phyloP scores from a whole-genome alignment of 208 protist species.

The Wallacemonas sp. region DNA sequence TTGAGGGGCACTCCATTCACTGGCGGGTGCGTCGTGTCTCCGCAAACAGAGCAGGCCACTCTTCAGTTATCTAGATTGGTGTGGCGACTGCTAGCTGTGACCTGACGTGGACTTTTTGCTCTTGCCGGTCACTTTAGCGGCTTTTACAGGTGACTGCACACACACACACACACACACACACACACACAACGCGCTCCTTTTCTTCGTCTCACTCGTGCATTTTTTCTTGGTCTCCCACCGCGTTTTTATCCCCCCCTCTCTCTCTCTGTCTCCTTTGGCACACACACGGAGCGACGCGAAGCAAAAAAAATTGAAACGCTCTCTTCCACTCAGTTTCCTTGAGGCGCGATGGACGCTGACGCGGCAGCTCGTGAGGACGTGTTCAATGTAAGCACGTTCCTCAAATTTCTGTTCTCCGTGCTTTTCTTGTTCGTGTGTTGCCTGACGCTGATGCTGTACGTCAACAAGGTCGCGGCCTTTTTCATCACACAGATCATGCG shows the following conservation, averaged over 20 bases:
- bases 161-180: background rate
- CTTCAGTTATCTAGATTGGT: too few species aligned
- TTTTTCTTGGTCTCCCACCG: slow-evolving; percentile 11
- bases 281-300: too few species aligned
- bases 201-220: background rate
- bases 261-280: slow-evolving; percentile 1
- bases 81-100: too few species aligned
- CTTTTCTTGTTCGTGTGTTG: slow-evolving; percentile 66
- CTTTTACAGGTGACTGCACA: too few species aligned
- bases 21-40: too few species aligned
- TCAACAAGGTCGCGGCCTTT: slow-evolving; percentile 38
- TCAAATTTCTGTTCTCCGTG: slow-evolving; percentile 69
- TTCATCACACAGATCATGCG: slow-evolving; percentile 49
- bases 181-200: too few species aligned
- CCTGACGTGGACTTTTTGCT: too few species aligned
- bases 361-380: background rate
- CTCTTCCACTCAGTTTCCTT: background rate
- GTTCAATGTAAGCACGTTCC: slow-evolving; percentile 48
- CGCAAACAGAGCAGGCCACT: too few species aligned
- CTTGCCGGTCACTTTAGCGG: too few species aligned
- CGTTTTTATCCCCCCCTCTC: background rate
- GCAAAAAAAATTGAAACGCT: too few species aligned
- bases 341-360: background rate
- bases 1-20: too few species aligned
- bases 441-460: slow-evolving; percentile 67